Percentiles rank a stretch among this genome's conserved stretches.
Evolutionary conservation across 2,329 filamentous ascomycete genomes (phyloP).

Genomic region (Aspergillus vadensis): DNA sequence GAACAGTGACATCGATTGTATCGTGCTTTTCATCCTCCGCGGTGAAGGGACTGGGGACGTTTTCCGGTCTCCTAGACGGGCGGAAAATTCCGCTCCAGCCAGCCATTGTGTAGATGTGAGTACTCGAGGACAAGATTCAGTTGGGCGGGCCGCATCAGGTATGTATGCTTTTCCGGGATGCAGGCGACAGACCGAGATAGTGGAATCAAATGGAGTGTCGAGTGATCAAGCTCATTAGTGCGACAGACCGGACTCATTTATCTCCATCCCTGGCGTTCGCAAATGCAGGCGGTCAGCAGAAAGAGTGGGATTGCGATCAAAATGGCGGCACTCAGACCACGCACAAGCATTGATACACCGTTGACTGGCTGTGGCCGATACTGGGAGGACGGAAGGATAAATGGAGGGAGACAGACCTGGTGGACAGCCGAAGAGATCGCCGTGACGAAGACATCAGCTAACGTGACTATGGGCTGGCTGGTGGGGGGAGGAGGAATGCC

Average conservation of each 20-base stretch:
- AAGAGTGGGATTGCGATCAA: neutral
- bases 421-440: neutral
- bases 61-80: neutral
- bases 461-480: neutral
- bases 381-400: neutral
- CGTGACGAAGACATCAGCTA: constrained; percentile 7
- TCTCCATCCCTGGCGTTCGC: neutral
- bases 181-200: neutral
- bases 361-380: neutral
- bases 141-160: neutral
- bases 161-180: neutral
- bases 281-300: neutral
- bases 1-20: constrained; percentile 12
- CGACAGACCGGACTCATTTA: neutral
- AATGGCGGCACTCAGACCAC: neutral
- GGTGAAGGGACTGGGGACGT: constrained; percentile 1
- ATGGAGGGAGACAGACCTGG: neutral
- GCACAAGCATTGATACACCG: neutral
- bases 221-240: constrained; percentile 1
- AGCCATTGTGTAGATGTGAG: neutral
- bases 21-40: constrained; percentile 11
- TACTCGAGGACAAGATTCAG: neutral
- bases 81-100: constrained; percentile 10
- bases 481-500: neutral
- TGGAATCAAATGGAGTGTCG: neutral